These are phyloP conservation scores for Castanea crenata DNA, from an alignment of 306 rosid genomes.

Conservation along the genomic window DNA sequence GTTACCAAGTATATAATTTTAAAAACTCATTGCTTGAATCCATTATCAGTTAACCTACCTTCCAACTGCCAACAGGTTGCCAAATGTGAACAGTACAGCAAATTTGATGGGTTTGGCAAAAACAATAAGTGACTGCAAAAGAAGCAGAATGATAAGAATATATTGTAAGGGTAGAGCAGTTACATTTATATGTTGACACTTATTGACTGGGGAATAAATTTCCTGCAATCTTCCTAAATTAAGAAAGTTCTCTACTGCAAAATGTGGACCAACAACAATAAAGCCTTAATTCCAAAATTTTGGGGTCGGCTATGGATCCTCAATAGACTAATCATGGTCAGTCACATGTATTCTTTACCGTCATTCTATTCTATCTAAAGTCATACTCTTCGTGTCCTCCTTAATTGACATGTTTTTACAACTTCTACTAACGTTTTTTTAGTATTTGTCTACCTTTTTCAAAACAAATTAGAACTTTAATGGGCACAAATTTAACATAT, in stretches of 20 bases:
- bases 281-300: too few relatives aligned
- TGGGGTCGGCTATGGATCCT: too few relatives aligned
- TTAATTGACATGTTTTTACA: not conserved
- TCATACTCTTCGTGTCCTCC: too few relatives aligned
- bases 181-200: slow-evolving; percentile 4
- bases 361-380: too few relatives aligned
- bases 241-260: not conserved
- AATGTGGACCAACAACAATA: not conserved
- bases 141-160: slow-evolving; percentile 22
- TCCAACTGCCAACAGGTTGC: slow-evolving; percentile 91
- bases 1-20: not conserved
- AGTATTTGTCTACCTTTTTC: too few relatives aligned
- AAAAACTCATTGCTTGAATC: not conserved
- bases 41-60: slow-evolving; percentile 52
- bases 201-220: not conserved
- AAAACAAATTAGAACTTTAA: not conserved
- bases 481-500: not conserved
- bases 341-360: too few relatives aligned
- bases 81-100: slow-evolving; percentile 80
- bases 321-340: too few relatives aligned
- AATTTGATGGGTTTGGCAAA: slow-evolving; percentile 84
- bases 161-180: slow-evolving; percentile 11
- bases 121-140: slow-evolving; percentile 81
- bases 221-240: not conserved
- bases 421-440: too few relatives aligned